A percentile compares a stretch with the other conserved stretches of the same genome.
phyloP scores from a whole-genome alignment of 2,329 filamentous ascomycete species.

The Rhinocladiella mackenziei region DNA sequence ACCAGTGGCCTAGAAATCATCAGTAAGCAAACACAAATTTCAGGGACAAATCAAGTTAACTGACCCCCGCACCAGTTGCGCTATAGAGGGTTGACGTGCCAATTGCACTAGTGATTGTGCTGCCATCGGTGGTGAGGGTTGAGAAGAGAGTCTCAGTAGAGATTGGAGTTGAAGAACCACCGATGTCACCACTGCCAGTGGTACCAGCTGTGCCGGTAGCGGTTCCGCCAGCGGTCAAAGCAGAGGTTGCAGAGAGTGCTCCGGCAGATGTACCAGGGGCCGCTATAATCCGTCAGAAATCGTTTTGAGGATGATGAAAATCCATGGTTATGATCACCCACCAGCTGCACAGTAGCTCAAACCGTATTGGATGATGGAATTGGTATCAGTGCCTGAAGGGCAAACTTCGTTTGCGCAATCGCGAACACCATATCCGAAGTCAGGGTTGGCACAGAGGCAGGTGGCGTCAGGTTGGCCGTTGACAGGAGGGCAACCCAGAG shows the following conservation, averaged over 20 bases:
- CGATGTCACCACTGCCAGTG: too few relatives aligned
- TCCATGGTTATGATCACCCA: slow-evolving; percentile 13
- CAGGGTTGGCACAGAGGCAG: slow-evolving; percentile 39
- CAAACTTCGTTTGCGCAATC: slow-evolving; percentile 47
- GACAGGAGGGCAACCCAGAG: slow-evolving; percentile 37
- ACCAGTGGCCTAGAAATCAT: slow-evolving; percentile 9
- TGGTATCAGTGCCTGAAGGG: slow-evolving; percentile 35
- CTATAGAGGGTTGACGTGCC: slow-evolving; percentile 28
- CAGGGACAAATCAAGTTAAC: not conserved
- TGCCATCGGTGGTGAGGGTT: slow-evolving; percentile 26
- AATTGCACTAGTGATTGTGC: slow-evolving; percentile 27
- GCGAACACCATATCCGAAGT: slow-evolving; percentile 45
- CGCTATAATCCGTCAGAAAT: slow-evolving; percentile 10
- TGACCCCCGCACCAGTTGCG: slow-evolving; percentile 11
- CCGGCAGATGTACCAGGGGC: slow-evolving; percentile 15
- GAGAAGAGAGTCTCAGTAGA: slow-evolving; percentile 25
- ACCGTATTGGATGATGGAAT: slow-evolving; percentile 35
- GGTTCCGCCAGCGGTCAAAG: slow-evolving; percentile 16
- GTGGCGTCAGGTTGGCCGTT: slow-evolving; percentile 32
- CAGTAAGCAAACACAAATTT: slow-evolving; percentile 3
- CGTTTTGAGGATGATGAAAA: not conserved
- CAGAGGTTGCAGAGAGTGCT: slow-evolving; percentile 10
- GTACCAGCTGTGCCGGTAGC: slow-evolving; percentile 7
- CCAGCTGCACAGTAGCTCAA: slow-evolving; percentile 36
- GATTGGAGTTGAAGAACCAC: slow-evolving; percentile 21